Base-by-base conservation (phyloP, 257 asterid genomes). In the Rauvolfia tetraphylla region DNA sequence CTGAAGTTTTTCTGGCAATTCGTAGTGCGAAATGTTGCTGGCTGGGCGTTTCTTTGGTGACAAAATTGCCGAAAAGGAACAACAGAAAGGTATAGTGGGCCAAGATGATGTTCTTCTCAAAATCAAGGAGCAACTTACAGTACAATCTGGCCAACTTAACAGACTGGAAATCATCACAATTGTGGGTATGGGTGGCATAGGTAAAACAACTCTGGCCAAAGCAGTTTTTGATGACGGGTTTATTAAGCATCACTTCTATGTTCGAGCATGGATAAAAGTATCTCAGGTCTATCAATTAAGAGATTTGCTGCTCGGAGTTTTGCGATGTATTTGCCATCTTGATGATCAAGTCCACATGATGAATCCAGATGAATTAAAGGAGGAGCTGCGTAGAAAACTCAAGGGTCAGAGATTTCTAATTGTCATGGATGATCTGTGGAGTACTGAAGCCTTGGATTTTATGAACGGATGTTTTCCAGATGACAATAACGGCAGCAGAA, bases 381-480 rank as follows among this genome's bases (percentile, higher is more conserved):
- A 68, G 23, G 3, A n/a, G 5, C 0, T 72, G 76, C 51, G 20
- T 2, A 72, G 49, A 72, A 0, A 31, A 33, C 9, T 72, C 6
- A 72, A 69, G 8, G 73, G 73, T 4, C n/a, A 13, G 38, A 69
- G 73, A 36, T 69, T 23, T 69, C 53, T 70, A 22, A 41, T 74
- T 38, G 20, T 62, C 5, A 13, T 62, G 42, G 68, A 62, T 62
- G 68, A 62, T 13, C 27, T 62, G 4, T 62, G 68, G 68, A 12
- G 38, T 27, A 2, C 8, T 0, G n/a, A 62, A 15, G 68, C 68
- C 0, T 62, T 39, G 68, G 42, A 62, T 62, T 36, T 0, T 31
- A 10, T 62, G 5, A 62, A 13, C 27, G 0, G 42, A 1, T 1
- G 2, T 31, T 62, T 62, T 31, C 68, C 68, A 62, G 68, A 62